Evolutionary conservation across 2,329 filamentous ascomycete genomes (phyloP), one percentile per base, ranked within the genome.

Genomic region (Penicillium sp.): DNA sequence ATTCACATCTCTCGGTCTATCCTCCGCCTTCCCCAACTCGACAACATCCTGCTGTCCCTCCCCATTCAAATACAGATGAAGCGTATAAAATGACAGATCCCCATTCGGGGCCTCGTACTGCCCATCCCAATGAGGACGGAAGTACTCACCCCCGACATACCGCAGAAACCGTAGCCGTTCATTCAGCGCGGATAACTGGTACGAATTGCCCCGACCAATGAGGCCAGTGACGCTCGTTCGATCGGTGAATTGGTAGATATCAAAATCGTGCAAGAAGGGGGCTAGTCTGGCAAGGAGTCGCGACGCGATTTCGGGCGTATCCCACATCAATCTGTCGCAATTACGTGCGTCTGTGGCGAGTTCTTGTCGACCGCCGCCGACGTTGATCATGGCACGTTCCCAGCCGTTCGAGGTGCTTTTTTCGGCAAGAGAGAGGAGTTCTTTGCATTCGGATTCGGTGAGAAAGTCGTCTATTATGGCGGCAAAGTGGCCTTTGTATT

Each of bases 271-370:
- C 14, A 86, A 67, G 22, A 78, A 76, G 4, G 76, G 76, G 59
- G 76, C 72, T 14, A 85, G 73, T 10, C 91, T 82, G 43, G 77
- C 80, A 83, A 89, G 89, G 0, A 95, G 68, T 25, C 85, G 83
- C 25, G 84, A 81, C 0, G 86, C 87, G 1, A 94, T 65, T 1
- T 84, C 83, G 52, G 82, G 79, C 14, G 83, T 77, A 70, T 95
- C 90, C 85, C 88, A 91, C 66, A 95, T 89, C 64, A 94, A 91
- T 3, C 91, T 83, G 14, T 89, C 89, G 68, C 89, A 89, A 62
- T 90, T 88, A 14, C 91, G 83, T 51, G 86, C 85, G 6, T 86
- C 46, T 1, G 46, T 79, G 3, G 82, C 76, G 45, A 87, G 74
- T 2, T 80, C 75, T 75, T 94, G 88, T 59, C 73, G 78, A 2